Base-by-base conservation (phyloP, 345 rosid genomes). In the Eucalyptus pauciflora region DNA sequence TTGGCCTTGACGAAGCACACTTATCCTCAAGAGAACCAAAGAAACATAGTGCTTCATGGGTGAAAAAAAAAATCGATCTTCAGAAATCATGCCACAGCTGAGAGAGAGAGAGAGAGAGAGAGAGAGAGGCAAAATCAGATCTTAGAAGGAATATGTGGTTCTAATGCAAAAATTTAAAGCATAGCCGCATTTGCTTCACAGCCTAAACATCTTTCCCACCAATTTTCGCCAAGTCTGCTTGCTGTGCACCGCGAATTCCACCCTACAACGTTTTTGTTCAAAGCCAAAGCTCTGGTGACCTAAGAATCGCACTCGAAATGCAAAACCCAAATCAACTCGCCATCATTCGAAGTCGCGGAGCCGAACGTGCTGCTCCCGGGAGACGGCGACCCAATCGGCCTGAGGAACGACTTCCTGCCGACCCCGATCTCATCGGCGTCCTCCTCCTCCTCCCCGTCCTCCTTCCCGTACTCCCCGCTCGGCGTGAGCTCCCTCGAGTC, bases 341-440 rank as follows among this genome's bases (percentile, higher is more conserved):
- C 99, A 37, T 97, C 96, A 90, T 92, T 95, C 45, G 94, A 94
- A 89, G 95, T 90, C 90, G 98, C 96, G 90, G 99, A 98, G 54
- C 95, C 97, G 58, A 90, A 71, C 51, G 91, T 91, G 85, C 97
- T 94, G 86, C 99, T 95, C 50, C 97, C 97, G 2, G 99, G 97
- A 85, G 99, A 96, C 13, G 98, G 99, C n/a, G 97, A 94, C 85
- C 89, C 94, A 25, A 90, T 81, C 14, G 95, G 97, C 89, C 94
- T 90, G 81, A 96, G 91, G 89, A 98, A 97, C 5, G 95, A 89
- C 88, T 93, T 94, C 71, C 95, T 89, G 13, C 86, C 88, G 25
- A 64, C 88, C 46, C 80, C 67, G 10, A 83, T 93, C 50, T 89
- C 89, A 5, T 89, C 90, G 14, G 91, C 94, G 11, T 91, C 95